Base-by-base conservation (phyloP, 2,329 filamentous ascomycete genomes). In the Penicillium digitatum region DNA sequence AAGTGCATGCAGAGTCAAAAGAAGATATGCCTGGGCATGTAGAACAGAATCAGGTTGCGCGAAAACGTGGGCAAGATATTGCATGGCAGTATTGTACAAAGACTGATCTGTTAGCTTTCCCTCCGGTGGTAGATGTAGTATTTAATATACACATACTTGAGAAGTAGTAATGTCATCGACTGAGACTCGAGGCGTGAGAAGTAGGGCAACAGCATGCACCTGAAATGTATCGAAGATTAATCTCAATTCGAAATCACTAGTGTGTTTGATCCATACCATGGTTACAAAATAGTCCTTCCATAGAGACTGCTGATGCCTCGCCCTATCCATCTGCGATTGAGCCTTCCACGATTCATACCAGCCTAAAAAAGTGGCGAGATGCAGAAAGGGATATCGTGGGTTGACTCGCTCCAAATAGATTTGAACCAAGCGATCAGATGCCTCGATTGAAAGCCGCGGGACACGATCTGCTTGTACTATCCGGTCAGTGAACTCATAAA, bases 351-450 rank as follows among this genome's bases (percentile, higher is more conserved):
- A 57, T 39, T 45, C 29, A 39, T 59, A 59, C 58, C 58, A 61
- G 14, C 35, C 32, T 8, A 54, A 14, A 22, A 61, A 61, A 16
- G 54, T 56, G 20, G 52, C 35, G 2, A 40, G 45, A 37, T 57
- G 56, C 29, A 61, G 51, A 20, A 61, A 61, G 1, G 59, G 59
- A 42, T 61, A 61, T 29, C 57, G 54, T 16, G 57, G 59, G 11
- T 62, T 62, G 11, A 62, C 59, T 42, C 57, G 26, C 45, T 62
- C 55, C 18, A 60, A 39, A 29, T 62, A 60, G 16, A 58, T 42
- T 26, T 55, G 34, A 11, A 60, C 38, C 12, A 55, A 38, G 1
- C 48, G 12, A 52, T 55, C 46, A 48, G 50, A 44, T 16, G 35
- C 18, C 31, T 48, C 29, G n/a, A 35, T 35, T 44, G 55, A 49